These are phyloP conservation scores for Saccharomyces hybrid DNA, from an alignment of 1,139 yeast genomes.

Conservation along the genomic window DNA sequence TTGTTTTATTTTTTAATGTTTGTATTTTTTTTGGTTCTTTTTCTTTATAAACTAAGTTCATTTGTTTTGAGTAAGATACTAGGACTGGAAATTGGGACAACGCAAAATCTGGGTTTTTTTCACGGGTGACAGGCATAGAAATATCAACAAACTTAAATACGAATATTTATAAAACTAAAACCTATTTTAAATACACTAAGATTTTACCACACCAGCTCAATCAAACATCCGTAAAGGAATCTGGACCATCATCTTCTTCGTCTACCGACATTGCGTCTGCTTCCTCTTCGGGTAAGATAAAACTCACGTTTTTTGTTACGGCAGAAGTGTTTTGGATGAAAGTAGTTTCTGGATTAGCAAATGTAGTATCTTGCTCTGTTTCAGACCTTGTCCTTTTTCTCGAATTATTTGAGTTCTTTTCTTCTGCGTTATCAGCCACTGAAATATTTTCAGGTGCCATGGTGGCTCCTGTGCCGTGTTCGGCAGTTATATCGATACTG, in stretches of 20 bases:
- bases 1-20: neutral
- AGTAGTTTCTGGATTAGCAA: neutral
- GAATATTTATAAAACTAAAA: neutral
- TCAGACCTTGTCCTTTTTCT: slow-evolving; percentile 6
- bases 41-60: too few relatives aligned
- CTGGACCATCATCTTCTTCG: slow-evolving; percentile 8
- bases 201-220: neutral
- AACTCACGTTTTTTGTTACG: slow-evolving; percentile 17
- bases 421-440: slow-evolving; percentile 11
- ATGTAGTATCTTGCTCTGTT: slow-evolving; percentile 2
- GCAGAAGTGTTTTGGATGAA: slow-evolving; percentile 4
- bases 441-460: neutral
- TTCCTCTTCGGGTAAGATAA: slow-evolving; percentile 11
- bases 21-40: too few relatives aligned
- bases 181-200: neutral
- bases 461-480: neutral
- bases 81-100: too few relatives aligned
- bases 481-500: slow-evolving; percentile 11
- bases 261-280: slow-evolving; percentile 9
- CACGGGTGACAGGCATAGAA: neutral
- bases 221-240: slow-evolving; percentile 2
- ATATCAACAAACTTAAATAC: neutral
- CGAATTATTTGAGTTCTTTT: slow-evolving; percentile 1
- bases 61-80: too few relatives aligned
- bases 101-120: too few relatives aligned